These are phyloP conservation scores for Antitrichia curtipendula DNA, from an alignment of 225 moss, liverwort and hornwort species.

Conservation along the genomic window DNA sequence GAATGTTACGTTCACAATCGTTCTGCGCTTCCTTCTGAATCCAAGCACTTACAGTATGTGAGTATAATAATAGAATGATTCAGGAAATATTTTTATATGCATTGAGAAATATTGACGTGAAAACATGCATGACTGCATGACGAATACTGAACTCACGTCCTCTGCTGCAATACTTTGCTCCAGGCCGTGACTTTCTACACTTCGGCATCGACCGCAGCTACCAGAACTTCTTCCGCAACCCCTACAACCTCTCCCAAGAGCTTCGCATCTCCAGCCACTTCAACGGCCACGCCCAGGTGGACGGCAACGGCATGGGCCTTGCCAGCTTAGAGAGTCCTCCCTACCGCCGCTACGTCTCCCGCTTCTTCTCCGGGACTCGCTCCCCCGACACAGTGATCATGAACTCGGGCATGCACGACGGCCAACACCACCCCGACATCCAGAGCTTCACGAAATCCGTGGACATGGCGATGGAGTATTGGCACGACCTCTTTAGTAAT, in stretches of 20 bases:
- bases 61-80: background rate
- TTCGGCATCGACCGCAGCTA: conserved; percentile 10
- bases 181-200: background rate
- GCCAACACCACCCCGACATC: background rate
- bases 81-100: background rate
- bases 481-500: conserved; percentile 1
- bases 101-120: background rate
- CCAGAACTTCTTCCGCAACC: conserved; percentile 43
- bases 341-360: conserved; percentile 4
- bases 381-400: conserved; percentile 40
- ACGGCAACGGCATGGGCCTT: background rate
- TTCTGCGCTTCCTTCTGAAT: background rate
- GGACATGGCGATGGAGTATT: conserved; percentile 15
- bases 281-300: conserved; percentile 31
- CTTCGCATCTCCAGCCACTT: conserved; percentile 31
- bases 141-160: background rate
- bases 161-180: background rate
- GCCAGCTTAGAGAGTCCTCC: background rate
- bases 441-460: background rate
- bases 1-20: background rate
- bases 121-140: too few species aligned
- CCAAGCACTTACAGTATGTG: background rate
- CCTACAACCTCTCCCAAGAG: conserved; percentile 17
- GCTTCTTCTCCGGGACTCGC: background rate
- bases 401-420: conserved; percentile 66